Percentiles rank a stretch among this genome's conserved stretches.
phyloP scores from a whole-genome alignment of 192 early-diverging fungal genomes.

The Mortierella claussenii region DNA sequence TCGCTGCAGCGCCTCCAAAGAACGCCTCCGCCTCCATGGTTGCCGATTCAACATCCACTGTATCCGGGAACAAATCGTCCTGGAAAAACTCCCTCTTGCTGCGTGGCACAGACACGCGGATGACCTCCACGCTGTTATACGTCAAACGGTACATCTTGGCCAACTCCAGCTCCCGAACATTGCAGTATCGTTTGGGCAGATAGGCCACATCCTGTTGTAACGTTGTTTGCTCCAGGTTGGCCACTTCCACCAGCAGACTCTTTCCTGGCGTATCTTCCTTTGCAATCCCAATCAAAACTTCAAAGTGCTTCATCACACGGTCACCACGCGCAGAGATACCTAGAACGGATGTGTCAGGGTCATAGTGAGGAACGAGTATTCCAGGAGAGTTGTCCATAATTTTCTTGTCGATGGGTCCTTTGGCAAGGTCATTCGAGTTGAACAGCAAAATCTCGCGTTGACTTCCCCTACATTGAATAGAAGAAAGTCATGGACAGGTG shows the following conservation, averaged over 20 bases:
- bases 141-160: conserved; percentile 75
- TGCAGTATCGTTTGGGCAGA: conserved; percentile 72
- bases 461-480: conserved; percentile 57
- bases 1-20: conserved; percentile 53
- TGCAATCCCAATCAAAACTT: conserved; percentile 59
- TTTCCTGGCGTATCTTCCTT: conserved; percentile 15
- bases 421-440: conserved; percentile 50
- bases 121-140: conserved; percentile 71
- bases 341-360: conserved; percentile 74
- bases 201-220: conserved; percentile 78
- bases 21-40: conserved; percentile 64
- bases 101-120: conserved; percentile 83
- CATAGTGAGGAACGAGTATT: conserved; percentile 73
- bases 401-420: conserved; percentile 53
- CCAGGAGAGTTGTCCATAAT: conserved; percentile 82
- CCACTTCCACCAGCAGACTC: conserved; percentile 57
- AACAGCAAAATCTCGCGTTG: conserved; percentile 75
- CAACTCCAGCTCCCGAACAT: conserved; percentile 79
- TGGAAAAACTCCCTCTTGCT: conserved; percentile 90
- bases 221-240: conserved; percentile 67
- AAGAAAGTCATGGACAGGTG: not conserved
- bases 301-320: conserved; percentile 78
- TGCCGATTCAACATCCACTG: conserved; percentile 65
- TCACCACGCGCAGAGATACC: conserved; percentile 84
- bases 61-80: conserved; percentile 85